Conservation (phyloP, 805 yeast species). For the Candida qinlingensis region DNA sequence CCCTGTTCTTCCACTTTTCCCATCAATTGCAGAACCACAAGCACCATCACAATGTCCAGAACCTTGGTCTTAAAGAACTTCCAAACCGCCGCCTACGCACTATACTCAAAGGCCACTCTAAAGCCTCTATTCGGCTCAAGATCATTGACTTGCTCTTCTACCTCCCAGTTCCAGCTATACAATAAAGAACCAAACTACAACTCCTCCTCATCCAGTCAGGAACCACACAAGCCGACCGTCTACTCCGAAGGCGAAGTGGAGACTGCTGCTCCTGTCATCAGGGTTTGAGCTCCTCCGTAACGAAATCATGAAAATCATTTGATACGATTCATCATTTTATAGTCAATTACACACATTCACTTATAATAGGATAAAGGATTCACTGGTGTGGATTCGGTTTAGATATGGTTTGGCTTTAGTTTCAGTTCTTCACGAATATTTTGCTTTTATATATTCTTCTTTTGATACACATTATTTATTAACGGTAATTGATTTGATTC, state of each 20-base stretch:
- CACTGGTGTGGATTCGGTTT: too few relatives aligned
- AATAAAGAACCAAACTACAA: slow-evolving; percentile 18
- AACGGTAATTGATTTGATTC: too few relatives aligned
- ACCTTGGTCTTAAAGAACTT: slow-evolving; percentile 21
- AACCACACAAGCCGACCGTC: slow-evolving; percentile 22
- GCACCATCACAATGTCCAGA: slow-evolving; percentile 10
- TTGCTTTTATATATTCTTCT: too few relatives aligned
- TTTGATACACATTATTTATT: too few relatives aligned
- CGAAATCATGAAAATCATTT: not conserved
- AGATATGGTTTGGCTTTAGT: too few relatives aligned
- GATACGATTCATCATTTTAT: not conserved
- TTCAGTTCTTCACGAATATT: too few relatives aligned
- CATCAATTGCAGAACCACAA: too few relatives aligned
- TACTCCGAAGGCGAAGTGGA: slow-evolving; percentile 28
- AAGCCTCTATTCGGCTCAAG: slow-evolving; percentile 14
- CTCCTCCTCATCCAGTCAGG: slow-evolving; percentile 3
- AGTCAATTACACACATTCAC: too few relatives aligned
- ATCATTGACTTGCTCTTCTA: slow-evolving; percentile 10
- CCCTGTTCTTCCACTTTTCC: not conserved
- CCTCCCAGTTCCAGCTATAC: slow-evolving; percentile 17
- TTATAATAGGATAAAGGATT: too few relatives aligned
- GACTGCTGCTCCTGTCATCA: slow-evolving; percentile 26
- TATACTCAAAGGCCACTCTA: slow-evolving; percentile 13
- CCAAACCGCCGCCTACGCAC: slow-evolving; percentile 22
- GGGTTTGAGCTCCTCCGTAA: slow-evolving; percentile 12